Evolutionary conservation across 768 basidiomycete genomes (phyloP).

Genomic region (Tubosaeta sp.): DNA sequence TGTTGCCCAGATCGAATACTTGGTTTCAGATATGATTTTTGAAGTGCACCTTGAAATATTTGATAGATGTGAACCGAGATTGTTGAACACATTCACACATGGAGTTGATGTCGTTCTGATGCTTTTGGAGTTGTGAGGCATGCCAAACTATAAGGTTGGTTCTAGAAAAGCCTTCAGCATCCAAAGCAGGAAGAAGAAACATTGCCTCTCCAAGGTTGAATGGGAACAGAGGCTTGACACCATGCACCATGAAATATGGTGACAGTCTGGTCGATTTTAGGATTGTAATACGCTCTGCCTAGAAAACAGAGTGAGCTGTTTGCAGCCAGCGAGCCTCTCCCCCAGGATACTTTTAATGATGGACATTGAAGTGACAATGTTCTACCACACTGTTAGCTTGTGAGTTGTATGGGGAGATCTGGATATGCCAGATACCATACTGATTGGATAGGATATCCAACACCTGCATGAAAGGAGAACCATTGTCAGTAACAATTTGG

Average conservation of each 20-base stretch:
- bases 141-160: neutral
- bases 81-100: neutral
- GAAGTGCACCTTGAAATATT: neutral
- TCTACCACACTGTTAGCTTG: no score
- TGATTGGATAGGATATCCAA: no score
- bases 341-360: constrained; percentile 1
- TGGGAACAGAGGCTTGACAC: neutral
- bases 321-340: neutral
- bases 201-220: neutral
- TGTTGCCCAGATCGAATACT: neutral
- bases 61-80: neutral
- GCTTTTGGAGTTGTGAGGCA: neutral
- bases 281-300: neutral
- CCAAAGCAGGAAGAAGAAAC: neutral
- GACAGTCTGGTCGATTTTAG: neutral
- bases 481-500: no score
- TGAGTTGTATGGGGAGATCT: no score
- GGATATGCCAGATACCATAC: no score
- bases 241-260: neutral
- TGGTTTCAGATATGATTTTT: neutral
- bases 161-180: neutral
- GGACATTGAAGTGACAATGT: no score
- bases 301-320: neutral
- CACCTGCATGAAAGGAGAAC: no score
- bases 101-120: accelerated